phyloP scores from a whole-genome alignment of 495 filamentous ascomycete species.

The Daldinia caldariorum region DNA sequence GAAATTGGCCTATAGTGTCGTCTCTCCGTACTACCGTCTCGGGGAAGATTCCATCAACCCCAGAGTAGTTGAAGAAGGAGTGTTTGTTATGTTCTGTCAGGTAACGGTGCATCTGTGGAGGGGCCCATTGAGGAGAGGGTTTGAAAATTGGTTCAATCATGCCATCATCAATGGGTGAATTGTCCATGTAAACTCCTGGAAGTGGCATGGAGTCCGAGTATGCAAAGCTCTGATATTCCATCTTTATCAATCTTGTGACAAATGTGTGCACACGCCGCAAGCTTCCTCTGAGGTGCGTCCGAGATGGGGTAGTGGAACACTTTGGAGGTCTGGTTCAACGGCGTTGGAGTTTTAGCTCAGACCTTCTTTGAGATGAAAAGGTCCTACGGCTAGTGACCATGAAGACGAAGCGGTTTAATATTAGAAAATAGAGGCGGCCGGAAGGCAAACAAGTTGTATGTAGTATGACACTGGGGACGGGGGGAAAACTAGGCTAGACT shows the following conservation, averaged over 20 bases:
- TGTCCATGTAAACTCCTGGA: slow-evolving; percentile 21
- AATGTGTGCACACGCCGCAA: background rate
- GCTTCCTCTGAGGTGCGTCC: slow-evolving; percentile 7
- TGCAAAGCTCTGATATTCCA: slow-evolving; percentile 29
- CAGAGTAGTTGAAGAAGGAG: slow-evolving; percentile 41
- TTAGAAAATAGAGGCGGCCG: slow-evolving; percentile 11
- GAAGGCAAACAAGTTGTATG: slow-evolving; percentile 25
- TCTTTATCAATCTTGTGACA: slow-evolving; percentile 16
- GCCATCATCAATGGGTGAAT: slow-evolving; percentile 27
- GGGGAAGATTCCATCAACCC: slow-evolving; percentile 21
- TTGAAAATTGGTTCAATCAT: slow-evolving; percentile 36
- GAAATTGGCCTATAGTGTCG: slow-evolving; percentile 31
- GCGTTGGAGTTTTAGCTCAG: slow-evolving; percentile 19
- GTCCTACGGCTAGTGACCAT: slow-evolving; percentile 14
- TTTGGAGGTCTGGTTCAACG: slow-evolving; percentile 9
- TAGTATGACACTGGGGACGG: slow-evolving; percentile 14
- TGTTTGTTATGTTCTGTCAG: slow-evolving; percentile 44
- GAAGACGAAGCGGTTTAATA: slow-evolving; percentile 25
- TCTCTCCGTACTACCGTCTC: slow-evolving; percentile 30
- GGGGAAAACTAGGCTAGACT: slow-evolving; percentile 28
- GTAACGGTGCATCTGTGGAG: slow-evolving; percentile 43
- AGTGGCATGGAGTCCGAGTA: slow-evolving; percentile 29
- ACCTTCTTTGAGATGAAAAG: slow-evolving; percentile 22
- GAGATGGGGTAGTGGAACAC: background rate
- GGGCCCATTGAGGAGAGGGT: slow-evolving; percentile 19